phyloP scores from a whole-genome alignment of 441 rosid species.

The Erodium moschatum region DNA sequence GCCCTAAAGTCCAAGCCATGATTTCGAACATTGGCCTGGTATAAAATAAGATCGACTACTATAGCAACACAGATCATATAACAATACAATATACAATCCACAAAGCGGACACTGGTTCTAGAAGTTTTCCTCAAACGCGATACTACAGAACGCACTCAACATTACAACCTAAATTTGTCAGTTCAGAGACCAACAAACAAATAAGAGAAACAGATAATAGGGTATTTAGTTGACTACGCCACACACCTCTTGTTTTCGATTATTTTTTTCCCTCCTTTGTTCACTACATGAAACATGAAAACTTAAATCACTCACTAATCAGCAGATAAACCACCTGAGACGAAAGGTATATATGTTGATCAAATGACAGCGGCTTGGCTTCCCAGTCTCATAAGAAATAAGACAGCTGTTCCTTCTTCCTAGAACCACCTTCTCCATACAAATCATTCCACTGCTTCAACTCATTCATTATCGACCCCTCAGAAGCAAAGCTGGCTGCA shows the following conservation, averaged over 20 bases:
- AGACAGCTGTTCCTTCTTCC: constrained; percentile 68
- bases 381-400: constrained; percentile 44
- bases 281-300: no score
- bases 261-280: no score
- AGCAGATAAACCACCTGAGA: no score
- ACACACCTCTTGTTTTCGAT: no score
- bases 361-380: no score
- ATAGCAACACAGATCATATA: no score
- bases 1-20: no score
- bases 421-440: constrained; percentile 69
- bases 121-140: neutral
- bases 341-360: no score
- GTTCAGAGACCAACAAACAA: neutral
- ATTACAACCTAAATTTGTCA: neutral
- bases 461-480: constrained; percentile 63
- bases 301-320: no score
- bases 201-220: neutral
- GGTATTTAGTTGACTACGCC: no score
- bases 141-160: neutral
- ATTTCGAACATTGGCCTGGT: no score
- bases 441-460: constrained; percentile 75
- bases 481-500: constrained; percentile 65
- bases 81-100: neutral
- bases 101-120: neutral
- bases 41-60: no score